phyloP scores from a whole-genome alignment of 116 monocot species.

The Iris pallida region DNA sequence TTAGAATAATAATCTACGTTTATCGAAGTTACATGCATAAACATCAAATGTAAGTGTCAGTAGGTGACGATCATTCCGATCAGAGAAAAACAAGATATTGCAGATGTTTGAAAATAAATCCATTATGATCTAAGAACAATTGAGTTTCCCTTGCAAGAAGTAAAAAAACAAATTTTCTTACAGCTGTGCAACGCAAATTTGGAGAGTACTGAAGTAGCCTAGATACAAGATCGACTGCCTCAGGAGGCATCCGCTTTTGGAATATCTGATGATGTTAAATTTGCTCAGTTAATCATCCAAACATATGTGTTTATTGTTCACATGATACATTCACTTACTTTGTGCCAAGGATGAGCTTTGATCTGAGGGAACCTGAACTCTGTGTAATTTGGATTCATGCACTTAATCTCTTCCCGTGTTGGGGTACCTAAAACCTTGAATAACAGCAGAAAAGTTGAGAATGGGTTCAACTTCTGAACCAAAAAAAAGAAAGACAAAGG shows the following conservation, averaged over 20 bases:
- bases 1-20: too few relatives aligned
- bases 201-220: slow-evolving; percentile 60
- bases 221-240: slow-evolving; percentile 60
- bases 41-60: too few relatives aligned
- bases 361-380: slow-evolving; percentile 66
- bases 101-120: too few relatives aligned
- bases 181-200: slow-evolving; percentile 58
- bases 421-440: slow-evolving; percentile 57
- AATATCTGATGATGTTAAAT: slow-evolving; percentile 26
- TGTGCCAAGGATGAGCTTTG: slow-evolving; percentile 57
- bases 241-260: slow-evolving; percentile 53
- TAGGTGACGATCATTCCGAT: too few relatives aligned
- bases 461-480: too few relatives aligned
- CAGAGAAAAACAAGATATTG: too few relatives aligned
- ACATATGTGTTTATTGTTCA: not conserved
- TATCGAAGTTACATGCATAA: too few relatives aligned
- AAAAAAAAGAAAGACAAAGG: too few relatives aligned
- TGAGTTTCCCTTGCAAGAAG: too few relatives aligned
- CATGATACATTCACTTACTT: slow-evolving; percentile 24
- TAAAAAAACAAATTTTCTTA: slow-evolving; percentile 23
- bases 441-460: not conserved
- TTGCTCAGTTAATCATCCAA: not conserved
- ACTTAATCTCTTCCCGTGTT: slow-evolving; percentile 57
- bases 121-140: too few relatives aligned
- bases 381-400: slow-evolving; percentile 65